phyloP scores from a whole-genome alignment of 2,329 filamentous ascomycete genomes.

The Aspergillus sp. region DNA sequence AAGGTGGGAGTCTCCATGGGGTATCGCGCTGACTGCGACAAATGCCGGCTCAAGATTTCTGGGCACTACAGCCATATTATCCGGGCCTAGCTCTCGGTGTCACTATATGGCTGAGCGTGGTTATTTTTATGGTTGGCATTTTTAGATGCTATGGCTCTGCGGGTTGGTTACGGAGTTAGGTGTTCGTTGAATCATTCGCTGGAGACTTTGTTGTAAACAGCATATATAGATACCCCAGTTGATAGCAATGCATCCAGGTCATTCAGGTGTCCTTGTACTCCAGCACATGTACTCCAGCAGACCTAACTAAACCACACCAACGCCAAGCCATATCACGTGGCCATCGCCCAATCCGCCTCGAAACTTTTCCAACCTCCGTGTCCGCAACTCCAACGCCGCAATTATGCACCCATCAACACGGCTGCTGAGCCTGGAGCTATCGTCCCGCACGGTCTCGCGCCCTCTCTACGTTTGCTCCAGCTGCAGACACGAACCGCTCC shows the following conservation, averaged over 20 bases:
- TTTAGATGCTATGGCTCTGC: not conserved
- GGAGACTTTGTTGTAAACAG: not conserved
- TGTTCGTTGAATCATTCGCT: not conserved
- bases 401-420: conserved; percentile 32
- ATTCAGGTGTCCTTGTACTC: too few species aligned
- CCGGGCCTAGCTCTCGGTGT: conserved; percentile 19
- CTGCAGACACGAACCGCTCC: conserved; percentile 27
- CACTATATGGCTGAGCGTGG: too few species aligned
- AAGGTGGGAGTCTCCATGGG: conserved; percentile 70
- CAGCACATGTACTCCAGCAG: too few species aligned
- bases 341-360: conserved; percentile 3
- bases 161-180: not conserved
- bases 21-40: conserved; percentile 67
- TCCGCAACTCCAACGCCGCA: conserved; percentile 9
- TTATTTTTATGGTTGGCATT: not conserved
- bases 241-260: too few species aligned
- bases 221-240: not conserved
- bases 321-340: conserved; percentile 19
- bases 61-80: conserved; percentile 77
- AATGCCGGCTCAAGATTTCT: conserved; percentile 63
- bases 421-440: conserved; percentile 27
- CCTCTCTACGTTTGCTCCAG: conserved; percentile 31
- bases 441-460: conserved; percentile 16
- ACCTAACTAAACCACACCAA: too few species aligned
- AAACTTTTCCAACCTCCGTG: conserved; percentile 12